Evolutionary conservation across 257 asterid species (phyloP), one percentile per base, ranked within the genome.

Genomic region (Solanum verrucosum): DNA sequence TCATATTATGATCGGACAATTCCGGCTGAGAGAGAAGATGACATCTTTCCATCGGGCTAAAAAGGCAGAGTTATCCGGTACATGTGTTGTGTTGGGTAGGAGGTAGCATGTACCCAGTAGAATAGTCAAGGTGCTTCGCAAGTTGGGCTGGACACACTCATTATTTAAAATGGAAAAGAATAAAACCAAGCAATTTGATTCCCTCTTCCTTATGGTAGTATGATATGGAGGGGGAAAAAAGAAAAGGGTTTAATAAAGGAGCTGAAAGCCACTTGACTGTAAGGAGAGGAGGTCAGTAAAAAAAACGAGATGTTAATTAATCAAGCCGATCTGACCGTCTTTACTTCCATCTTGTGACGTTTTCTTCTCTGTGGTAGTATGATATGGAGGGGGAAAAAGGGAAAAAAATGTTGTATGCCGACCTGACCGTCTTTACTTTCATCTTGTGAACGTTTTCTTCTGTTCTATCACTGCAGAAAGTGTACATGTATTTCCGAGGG

Each of bases 401-500:
- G 12, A 44, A 44, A 1, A 44, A n/a, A 40, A 12, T 79, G 37
- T 16, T 27, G 85, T 23, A 44, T 46, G 65, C 65, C 5, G 65
- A 44, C 38, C 37, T 14, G 65, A 42, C 67, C 4, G 5, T 79
- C 38, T 77, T 27, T 16, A 79, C 42, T 9, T 31, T 29, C 68
- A 49, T 46, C 85, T 81, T 29, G n/a, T 81, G 27, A 68, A 79
- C 29, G 42, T 81, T 67, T 73, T 78, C 27, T 59, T 59, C 49
- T 65, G 75, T 71, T 27, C 34, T 44, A 44, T 46, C 70, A 44
- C 56, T 90, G 96, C 98, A 97, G 99, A 95, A 94, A 96, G 92
- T 97, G 52, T 97, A 97, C 81, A 74, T 92, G 87, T 94, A 90
- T 90, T 97, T 97, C 95, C 92, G 99, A 85, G 99, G 99, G 75